These are phyloP conservation scores for Leishmania guyanensis DNA, from an alignment of 208 protist species.

Conservation along the genomic window DNA sequence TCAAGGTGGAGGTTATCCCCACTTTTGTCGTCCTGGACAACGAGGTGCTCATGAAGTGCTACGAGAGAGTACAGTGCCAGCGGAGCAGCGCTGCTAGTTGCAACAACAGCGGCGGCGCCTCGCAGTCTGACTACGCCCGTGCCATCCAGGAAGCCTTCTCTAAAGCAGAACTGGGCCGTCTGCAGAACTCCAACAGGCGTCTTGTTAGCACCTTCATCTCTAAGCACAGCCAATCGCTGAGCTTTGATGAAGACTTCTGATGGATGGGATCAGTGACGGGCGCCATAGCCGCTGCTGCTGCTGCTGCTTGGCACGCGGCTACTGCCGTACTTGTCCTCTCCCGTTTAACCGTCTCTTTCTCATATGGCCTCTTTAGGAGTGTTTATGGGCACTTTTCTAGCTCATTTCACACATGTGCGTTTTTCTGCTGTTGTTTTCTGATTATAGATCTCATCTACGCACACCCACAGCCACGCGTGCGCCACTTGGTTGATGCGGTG, in stretches of 20 bases:
- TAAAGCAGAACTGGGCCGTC: conserved; percentile 53
- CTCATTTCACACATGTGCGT: neutral
- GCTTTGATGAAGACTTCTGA: conserved; percentile 86
- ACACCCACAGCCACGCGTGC: neutral
- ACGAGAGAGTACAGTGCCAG: conserved; percentile 25
- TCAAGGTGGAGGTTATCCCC: conserved; percentile 79
- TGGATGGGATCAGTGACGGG: neutral
- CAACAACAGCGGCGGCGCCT: conserved; percentile 1
- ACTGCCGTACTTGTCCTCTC: neutral
- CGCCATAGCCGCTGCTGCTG: neutral
- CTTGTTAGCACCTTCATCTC: conserved; percentile 69
- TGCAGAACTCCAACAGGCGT: conserved; percentile 77
- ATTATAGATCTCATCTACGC: neutral
- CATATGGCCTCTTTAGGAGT: neutral
- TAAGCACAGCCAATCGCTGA: conserved; percentile 54
- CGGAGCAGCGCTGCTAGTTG: neutral
- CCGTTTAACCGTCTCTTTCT: neutral
- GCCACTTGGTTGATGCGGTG: neutral
- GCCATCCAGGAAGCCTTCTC: conserved; percentile 37
- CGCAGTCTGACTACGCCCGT: conserved; percentile 11
- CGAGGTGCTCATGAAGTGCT: conserved; percentile 40
- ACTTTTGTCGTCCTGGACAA: conserved; percentile 83
- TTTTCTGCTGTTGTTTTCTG: neutral
- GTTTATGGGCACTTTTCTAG: neutral
- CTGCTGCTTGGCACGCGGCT: neutral